Conservation (phyloP, 164 flowering plant species). For the Berberis thunbergii region DNA sequence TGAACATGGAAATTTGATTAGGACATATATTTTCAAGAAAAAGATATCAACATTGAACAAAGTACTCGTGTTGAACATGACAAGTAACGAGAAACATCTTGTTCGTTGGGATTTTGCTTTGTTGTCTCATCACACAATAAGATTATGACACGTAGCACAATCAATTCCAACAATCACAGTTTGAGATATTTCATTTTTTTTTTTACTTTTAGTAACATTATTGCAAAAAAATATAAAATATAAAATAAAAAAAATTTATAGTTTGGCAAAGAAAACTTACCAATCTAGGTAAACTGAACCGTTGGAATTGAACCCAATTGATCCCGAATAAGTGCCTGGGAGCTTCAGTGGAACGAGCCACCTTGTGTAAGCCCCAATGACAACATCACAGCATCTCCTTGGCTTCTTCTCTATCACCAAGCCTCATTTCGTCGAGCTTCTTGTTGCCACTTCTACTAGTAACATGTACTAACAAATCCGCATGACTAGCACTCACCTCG, state of each 20-base stretch:
- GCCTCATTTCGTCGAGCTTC: conserved; percentile 28
- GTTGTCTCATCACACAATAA: too few relatives aligned
- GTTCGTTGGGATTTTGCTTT: background rate
- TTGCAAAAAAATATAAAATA: too few relatives aligned
- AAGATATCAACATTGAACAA: too few relatives aligned
- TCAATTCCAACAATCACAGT: too few relatives aligned
- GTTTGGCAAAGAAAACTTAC: conserved; percentile 25
- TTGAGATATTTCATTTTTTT: too few relatives aligned
- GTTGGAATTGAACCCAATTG: conserved; percentile 21
- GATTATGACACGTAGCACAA: too few relatives aligned
- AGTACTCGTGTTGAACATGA: conserved; percentile 39
- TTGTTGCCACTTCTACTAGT: conserved; percentile 3
- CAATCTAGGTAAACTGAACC: conserved; percentile 78
- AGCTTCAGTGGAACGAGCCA: conserved; percentile 36
- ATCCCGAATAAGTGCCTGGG: conserved; percentile 70
- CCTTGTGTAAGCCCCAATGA: conserved; percentile 54
- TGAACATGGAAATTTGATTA: background rate
- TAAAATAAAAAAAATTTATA: too few relatives aligned
- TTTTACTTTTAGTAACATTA: too few relatives aligned
- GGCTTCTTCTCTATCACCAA: conserved; percentile 20
- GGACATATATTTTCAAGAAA: background rate
- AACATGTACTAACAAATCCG: conserved; percentile 31
- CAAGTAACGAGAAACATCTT: background rate
- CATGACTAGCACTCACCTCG: conserved; percentile 13
- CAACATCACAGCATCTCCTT: conserved; percentile 16